Conservation (phyloP, 2,329 filamentous ascomycete species). For the Penicillium rolfsii region DNA sequence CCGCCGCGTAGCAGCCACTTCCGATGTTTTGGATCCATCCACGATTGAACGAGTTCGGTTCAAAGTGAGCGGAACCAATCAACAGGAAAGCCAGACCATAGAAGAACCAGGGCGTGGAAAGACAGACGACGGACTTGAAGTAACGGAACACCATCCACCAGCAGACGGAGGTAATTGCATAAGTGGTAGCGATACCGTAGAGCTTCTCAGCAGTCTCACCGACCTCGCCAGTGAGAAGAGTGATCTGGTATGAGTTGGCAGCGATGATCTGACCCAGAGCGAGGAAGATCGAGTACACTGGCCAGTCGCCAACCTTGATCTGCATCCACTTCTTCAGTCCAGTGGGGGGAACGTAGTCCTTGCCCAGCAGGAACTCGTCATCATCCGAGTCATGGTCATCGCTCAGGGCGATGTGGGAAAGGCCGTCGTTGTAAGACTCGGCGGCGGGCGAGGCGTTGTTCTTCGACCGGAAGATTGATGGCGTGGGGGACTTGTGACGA, state of each 20-base stretch:
- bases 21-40: conserved; percentile 64
- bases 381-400: conserved; percentile 43
- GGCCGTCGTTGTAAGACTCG: conserved; percentile 45
- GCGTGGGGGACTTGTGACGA: conserved; percentile 48
- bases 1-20: conserved; percentile 63
- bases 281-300: conserved; percentile 65
- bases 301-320: conserved; percentile 64
- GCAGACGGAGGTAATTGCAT: conserved; percentile 59
- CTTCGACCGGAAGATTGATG: conserved; percentile 39
- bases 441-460: conserved; percentile 42
- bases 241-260: conserved; percentile 69
- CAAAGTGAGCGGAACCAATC: conserved; percentile 62
- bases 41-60: conserved; percentile 41
- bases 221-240: conserved; percentile 67
- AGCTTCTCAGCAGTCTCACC: conserved; percentile 63
- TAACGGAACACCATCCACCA: conserved; percentile 67
- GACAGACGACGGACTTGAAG: conserved; percentile 59
- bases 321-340: conserved; percentile 61
- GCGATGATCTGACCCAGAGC: conserved; percentile 66
- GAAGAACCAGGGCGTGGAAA: conserved; percentile 64
- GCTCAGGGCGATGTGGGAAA: conserved; percentile 37
- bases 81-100: conserved; percentile 66
- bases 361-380: conserved; percentile 61
- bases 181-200: conserved; percentile 64
- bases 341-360: conserved; percentile 60